Evolutionary conservation across 2,329 filamentous ascomycete species (phyloP).

Genomic region (Botrytis porri): DNA sequence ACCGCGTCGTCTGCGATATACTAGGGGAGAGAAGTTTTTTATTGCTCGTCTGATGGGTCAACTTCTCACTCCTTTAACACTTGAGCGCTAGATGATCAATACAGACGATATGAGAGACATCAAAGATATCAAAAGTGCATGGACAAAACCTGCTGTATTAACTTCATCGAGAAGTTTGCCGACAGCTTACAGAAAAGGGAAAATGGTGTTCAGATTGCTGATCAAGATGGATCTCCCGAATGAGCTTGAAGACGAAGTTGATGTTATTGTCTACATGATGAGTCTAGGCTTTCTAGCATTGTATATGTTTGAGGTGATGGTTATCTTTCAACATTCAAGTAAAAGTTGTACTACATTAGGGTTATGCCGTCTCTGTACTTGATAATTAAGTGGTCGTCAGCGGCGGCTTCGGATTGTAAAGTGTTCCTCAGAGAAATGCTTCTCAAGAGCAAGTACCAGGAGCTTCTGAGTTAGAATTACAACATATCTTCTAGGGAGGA

Average conservation of each 20-base stretch:
- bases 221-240: not conserved
- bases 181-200: not conserved
- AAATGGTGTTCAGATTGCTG: not conserved
- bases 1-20: not conserved
- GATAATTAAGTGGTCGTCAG: not conserved
- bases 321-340: not conserved
- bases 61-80: not conserved
- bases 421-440: not conserved
- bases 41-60: not conserved
- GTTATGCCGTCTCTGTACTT: not conserved
- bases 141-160: not conserved
- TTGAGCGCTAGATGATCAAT: not conserved
- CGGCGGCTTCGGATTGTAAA: not conserved
- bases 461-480: not conserved
- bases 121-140: not conserved
- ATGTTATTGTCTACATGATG: not conserved
- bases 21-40: not conserved
- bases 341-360: not conserved
- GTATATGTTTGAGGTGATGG: not conserved
- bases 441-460: not conserved
- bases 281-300: not conserved
- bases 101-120: not conserved
- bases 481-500: not conserved
- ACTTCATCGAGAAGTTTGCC: not conserved
- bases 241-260: not conserved